Conservation (phyloP, 768 basidiomycete species). For the Auriscalpium vulgare region DNA sequence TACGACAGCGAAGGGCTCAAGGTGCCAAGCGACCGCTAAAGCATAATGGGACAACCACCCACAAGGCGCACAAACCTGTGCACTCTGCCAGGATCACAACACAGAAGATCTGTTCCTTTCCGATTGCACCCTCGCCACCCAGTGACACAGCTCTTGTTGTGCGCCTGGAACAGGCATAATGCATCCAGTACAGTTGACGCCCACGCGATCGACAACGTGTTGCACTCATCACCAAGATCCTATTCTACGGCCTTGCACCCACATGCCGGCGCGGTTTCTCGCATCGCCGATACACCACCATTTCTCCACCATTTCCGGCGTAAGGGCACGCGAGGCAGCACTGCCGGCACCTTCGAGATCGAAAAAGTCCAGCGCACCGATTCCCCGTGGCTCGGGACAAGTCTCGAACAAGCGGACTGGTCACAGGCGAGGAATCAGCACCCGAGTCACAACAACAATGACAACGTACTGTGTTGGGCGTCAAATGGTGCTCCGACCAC, state of each 20-base stretch:
- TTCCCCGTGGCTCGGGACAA: slow-evolving; percentile 28
- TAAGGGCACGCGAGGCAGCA: slow-evolving; percentile 16
- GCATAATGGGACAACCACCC: too few relatives aligned
- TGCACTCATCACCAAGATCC: not conserved
- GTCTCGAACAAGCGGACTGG: slow-evolving; percentile 11
- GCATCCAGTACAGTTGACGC: too few relatives aligned
- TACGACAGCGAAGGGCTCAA: too few relatives aligned
- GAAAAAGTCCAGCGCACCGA: slow-evolving; percentile 69
- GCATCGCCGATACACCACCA: slow-evolving; percentile 85
- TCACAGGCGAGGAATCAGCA: not conserved
- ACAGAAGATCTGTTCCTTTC: too few relatives aligned
- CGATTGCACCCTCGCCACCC: too few relatives aligned
- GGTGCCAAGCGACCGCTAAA: too few relatives aligned
- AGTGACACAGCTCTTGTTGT: too few relatives aligned
- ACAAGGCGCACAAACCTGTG: too few relatives aligned
- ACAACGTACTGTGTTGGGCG: slow-evolving; percentile 60
- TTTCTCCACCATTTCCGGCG: slow-evolving; percentile 62
- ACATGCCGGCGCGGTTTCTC: slow-evolving; percentile 58
- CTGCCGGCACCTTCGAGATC: slow-evolving; percentile 23
- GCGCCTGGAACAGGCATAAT: too few relatives aligned
- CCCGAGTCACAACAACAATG: slow-evolving; percentile 1
- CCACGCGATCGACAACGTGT: too few relatives aligned
- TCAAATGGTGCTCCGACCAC: slow-evolving; percentile 60
- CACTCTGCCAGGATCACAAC: too few relatives aligned
- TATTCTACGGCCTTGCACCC: slow-evolving; percentile 59